Conservation (phyloP, 202 grass and related monocot genomes). For the Cymbopogon flexuosus region DNA sequence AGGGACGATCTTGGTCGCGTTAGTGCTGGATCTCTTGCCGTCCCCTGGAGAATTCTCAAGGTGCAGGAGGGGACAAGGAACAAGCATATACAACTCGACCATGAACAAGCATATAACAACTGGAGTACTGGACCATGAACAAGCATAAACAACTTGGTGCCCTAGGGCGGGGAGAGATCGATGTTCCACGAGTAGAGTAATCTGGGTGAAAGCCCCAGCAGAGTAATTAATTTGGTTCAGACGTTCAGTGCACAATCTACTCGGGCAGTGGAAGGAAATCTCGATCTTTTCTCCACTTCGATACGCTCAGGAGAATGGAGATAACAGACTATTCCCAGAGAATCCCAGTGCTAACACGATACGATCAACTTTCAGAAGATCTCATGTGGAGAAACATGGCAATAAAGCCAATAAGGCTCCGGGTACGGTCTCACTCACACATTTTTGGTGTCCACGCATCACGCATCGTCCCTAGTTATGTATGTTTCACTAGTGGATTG, state of each 20-base stretch:
- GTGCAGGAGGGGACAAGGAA: not conserved
- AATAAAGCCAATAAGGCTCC: not conserved
- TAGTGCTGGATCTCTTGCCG: not conserved
- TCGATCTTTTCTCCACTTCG: not conserved
- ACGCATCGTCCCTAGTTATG: not conserved
- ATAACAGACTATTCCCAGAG: not conserved
- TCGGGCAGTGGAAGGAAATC: not conserved
- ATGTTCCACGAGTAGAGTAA: not conserved
- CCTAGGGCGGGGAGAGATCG: not conserved
- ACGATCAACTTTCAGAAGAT: not conserved
- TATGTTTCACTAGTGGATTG: not conserved
- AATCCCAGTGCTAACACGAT: not conserved
- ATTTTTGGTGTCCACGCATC: not conserved
- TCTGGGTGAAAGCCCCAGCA: not conserved
- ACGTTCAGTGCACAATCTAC: not conserved
- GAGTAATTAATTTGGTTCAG: conserved; percentile 3
- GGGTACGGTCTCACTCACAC: not conserved
- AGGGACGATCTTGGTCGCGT: not conserved
- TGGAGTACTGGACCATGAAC: too few relatives aligned
- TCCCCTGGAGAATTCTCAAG: not conserved
- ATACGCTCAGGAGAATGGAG: not conserved
- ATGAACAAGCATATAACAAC: not conserved
- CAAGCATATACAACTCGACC: too few relatives aligned
- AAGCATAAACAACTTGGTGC: too few relatives aligned
- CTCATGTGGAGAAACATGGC: not conserved